A percentile compares a stretch with the other conserved stretches of the same genome.
Conservation (phyloP, 108 stramenopile species). For the Cyclotella baltica region DNA sequence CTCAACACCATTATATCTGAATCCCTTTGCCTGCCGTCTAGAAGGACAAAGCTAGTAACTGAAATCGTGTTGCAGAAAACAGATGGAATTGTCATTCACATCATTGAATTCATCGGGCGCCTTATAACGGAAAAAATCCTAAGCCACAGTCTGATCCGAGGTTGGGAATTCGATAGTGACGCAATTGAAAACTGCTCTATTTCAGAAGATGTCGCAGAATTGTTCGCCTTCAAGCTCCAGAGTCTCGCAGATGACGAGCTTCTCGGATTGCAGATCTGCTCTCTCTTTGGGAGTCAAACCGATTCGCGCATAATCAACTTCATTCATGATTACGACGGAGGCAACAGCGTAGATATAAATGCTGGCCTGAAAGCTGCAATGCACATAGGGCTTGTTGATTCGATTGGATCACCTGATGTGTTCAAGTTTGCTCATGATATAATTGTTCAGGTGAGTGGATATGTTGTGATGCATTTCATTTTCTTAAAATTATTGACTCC, state of each 20-base stretch:
- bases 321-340: slow-evolving; percentile 12
- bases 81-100: slow-evolving; percentile 14
- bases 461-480: not conserved
- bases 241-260: slow-evolving; percentile 9
- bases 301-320: slow-evolving; percentile 15
- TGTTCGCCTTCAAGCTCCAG: slow-evolving; percentile 18
- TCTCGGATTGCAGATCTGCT: slow-evolving; percentile 12
- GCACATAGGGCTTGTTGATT: slow-evolving; percentile 16
- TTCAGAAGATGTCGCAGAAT: slow-evolving; percentile 13
- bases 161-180: slow-evolving; percentile 24
- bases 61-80: slow-evolving; percentile 24
- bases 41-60: slow-evolving; percentile 12
- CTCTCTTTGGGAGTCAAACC: slow-evolving; percentile 19
- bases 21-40: slow-evolving; percentile 14
- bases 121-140: slow-evolving; percentile 12
- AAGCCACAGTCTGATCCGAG: slow-evolving; percentile 6
- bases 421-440: slow-evolving; percentile 32
- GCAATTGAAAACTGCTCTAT: slow-evolving; percentile 9
- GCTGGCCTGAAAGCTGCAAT: not conserved
- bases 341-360: slow-evolving; percentile 16
- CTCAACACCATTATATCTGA: slow-evolving; percentile 24
- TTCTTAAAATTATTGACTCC: not conserved
- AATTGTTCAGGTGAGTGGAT: not conserved
- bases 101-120: slow-evolving; percentile 12
- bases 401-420: not conserved